phyloP scores from a whole-genome alignment of 192 early-diverging fungal genomes.

The Ambispora gerdemannii region DNA sequence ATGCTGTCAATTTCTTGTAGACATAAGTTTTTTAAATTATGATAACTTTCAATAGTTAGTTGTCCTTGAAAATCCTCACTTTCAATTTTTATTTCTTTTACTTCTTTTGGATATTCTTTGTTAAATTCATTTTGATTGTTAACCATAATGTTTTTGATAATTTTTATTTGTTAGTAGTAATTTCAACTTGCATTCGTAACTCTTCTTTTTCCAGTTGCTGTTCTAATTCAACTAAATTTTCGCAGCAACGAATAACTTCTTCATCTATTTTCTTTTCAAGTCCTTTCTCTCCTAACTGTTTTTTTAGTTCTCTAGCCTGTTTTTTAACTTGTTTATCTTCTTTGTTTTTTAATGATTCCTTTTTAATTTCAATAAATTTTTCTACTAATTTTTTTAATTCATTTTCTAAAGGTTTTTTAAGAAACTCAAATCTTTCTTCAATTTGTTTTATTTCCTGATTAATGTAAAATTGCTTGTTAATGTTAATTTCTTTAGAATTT shows the following conservation, averaged over 20 bases:
- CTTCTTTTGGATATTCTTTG: slow-evolving; percentile 16
- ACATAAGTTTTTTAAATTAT: neutral
- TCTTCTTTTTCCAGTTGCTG: slow-evolving; percentile 17
- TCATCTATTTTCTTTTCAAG: neutral
- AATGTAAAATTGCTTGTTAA: too few relatives aligned
- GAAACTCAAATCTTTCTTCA: too few relatives aligned
- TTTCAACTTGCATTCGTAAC: neutral
- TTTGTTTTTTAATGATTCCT: neutral
- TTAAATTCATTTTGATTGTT: slow-evolving; percentile 2
- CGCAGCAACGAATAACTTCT: slow-evolving; percentile 1
- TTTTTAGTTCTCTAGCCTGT: neutral
- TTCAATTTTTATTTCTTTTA: neutral
- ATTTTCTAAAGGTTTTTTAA: too few relatives aligned
- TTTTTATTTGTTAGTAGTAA: neutral
- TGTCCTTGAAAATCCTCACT: slow-evolving; percentile 1
- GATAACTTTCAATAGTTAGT: slow-evolving; percentile 4
- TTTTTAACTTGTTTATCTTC: neutral
- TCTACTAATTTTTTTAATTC: neutral
- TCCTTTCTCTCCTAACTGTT: neutral
- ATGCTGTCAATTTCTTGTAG: neutral
- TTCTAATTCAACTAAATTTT: slow-evolving; percentile 11
- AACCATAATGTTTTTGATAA: neutral
- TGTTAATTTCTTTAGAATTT: neutral
- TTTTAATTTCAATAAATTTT: neutral
- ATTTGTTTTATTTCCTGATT: too few relatives aligned